Percentiles rank a stretch among this genome's conserved stretches.
Evolutionary conservation across 1,284 basidiomycete species (phyloP).

Genomic region (Rhodotorula sp.): DNA sequence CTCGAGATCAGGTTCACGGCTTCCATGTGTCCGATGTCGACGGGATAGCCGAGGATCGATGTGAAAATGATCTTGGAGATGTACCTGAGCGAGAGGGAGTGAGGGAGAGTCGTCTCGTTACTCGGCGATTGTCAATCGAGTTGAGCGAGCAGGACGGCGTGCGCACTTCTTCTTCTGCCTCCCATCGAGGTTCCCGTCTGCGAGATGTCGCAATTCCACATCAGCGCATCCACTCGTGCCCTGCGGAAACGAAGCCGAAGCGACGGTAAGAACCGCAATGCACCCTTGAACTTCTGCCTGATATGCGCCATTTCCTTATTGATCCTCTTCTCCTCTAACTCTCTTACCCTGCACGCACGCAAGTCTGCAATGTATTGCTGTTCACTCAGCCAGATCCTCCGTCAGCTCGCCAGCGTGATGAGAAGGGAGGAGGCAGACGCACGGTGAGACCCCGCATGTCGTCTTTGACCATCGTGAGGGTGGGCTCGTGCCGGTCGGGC

Average conservation of each 20-base stretch:
- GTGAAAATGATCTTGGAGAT: constrained; percentile 96
- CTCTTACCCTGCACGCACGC: constrained; percentile 81
- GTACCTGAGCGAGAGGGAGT: constrained; percentile 59
- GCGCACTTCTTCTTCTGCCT: constrained; percentile 98
- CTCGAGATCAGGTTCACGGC: constrained; percentile 97
- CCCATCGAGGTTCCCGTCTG: constrained; percentile 93
- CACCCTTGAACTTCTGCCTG: constrained; percentile 95
- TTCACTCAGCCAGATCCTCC: neutral
- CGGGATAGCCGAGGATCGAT: constrained; percentile 97
- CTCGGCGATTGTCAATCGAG: neutral
- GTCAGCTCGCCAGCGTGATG: neutral
- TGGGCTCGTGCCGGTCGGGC: fast-evolving
- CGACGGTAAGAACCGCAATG: constrained; percentile 25
- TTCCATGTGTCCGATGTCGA: constrained; percentile 99
- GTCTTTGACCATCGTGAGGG: constrained; percentile 30
- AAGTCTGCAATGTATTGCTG: constrained; percentile 95
- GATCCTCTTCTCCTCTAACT: constrained; percentile 92
- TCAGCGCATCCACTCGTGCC: neutral
- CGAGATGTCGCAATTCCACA: too few species aligned
- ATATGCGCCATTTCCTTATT: constrained; percentile 99
- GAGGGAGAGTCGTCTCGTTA: constrained; percentile 4
- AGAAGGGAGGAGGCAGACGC: neutral
- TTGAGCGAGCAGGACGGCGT: constrained; percentile 8
- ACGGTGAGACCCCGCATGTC: constrained; percentile 42
- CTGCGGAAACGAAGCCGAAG: neutral